Percentiles rank a stretch among this genome's conserved stretches.
Conservation (phyloP, 2,329 filamentous ascomycete species). For the Colletotrichum karsti region DNA sequence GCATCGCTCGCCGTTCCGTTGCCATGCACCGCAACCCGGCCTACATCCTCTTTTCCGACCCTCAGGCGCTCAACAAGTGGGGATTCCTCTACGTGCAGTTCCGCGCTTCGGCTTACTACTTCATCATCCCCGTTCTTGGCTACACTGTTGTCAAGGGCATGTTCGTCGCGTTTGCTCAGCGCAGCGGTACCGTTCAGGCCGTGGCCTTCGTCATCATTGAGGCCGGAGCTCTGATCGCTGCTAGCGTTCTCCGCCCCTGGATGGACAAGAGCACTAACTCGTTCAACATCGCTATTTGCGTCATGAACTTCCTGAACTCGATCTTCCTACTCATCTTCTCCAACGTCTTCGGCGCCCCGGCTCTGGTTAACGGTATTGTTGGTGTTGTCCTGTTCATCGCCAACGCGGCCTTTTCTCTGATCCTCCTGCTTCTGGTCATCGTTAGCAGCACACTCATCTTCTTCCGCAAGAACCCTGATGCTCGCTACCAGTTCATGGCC, state of each 20-base stretch:
- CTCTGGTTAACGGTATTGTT: constrained; percentile 85
- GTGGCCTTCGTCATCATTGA: constrained; percentile 87
- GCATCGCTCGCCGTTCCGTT: constrained; percentile 87
- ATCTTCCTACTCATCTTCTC: constrained; percentile 92
- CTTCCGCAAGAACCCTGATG: constrained; percentile 92
- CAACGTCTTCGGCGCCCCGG: constrained; percentile 83
- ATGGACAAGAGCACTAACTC: constrained; percentile 99
- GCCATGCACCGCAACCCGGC: constrained; percentile 94
- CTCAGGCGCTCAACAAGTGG: constrained; percentile 95
- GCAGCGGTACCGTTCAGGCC: constrained; percentile 76
- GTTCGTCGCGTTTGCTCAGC: constrained; percentile 86
- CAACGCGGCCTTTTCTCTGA: constrained; percentile 84
- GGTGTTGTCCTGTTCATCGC: constrained; percentile 89
- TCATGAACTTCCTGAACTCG: constrained; percentile 89
- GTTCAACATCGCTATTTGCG: constrained; percentile 93
- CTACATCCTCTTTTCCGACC: constrained; percentile 96
- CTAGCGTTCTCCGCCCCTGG: constrained; percentile 87
- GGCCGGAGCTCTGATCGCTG: constrained; percentile 77
- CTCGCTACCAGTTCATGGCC: constrained; percentile 94
- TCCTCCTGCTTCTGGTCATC: constrained; percentile 82
- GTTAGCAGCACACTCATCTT: constrained; percentile 73
- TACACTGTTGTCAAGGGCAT: constrained; percentile 90
- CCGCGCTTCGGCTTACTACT: constrained; percentile 95
- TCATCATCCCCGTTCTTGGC: constrained; percentile 80
- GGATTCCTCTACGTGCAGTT: constrained; percentile 98